phyloP scores from a whole-genome alignment of 2,329 filamentous ascomycete genomes.

The Dothideomycetes sp. region DNA sequence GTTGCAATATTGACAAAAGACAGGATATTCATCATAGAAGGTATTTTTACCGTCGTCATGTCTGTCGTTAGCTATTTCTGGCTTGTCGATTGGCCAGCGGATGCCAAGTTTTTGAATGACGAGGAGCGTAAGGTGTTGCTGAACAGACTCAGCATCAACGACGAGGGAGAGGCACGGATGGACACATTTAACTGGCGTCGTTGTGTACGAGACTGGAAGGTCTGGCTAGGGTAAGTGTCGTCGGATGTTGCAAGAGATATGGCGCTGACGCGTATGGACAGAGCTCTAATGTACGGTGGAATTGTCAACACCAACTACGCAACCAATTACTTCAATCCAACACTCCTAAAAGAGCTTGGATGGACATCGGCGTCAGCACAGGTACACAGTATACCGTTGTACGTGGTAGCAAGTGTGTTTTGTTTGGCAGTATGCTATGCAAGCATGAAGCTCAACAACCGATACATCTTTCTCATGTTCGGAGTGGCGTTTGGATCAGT shows the following conservation, averaged over 20 bases:
- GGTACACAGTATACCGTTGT: slow-evolving; percentile 26
- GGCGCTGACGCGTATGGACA: neutral
- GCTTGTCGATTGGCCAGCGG: slow-evolving; percentile 34
- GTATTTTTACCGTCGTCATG: slow-evolving; percentile 17
- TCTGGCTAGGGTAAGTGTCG: slow-evolving; percentile 5
- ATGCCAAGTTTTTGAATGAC: slow-evolving; percentile 33
- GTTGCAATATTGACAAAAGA: neutral
- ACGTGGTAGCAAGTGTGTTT: slow-evolving; percentile 27
- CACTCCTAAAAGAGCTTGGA: slow-evolving; percentile 30
- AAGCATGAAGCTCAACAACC: slow-evolving; percentile 40
- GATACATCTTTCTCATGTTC: slow-evolving; percentile 43
- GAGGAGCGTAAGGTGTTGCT: slow-evolving; percentile 35
- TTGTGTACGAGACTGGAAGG: slow-evolving; percentile 7
- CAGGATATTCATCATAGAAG: slow-evolving; percentile 21
- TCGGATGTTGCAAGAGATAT: neutral
- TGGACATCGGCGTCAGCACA: slow-evolving; percentile 29
- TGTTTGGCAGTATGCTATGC: slow-evolving; percentile 32
- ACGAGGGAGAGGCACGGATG: slow-evolving; percentile 37
- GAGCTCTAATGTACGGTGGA: slow-evolving; percentile 5
- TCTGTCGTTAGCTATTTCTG: slow-evolving; percentile 16
- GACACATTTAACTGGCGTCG: slow-evolving; percentile 33
- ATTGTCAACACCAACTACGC: slow-evolving; percentile 36
- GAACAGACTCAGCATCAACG: slow-evolving; percentile 22
- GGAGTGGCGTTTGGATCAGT: slow-evolving; percentile 39
- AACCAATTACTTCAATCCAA: slow-evolving; percentile 30